Evolutionary conservation across 495 filamentous ascomycete genomes (phyloP).

Genomic region (Penicillium macrosclerotiorum): DNA sequence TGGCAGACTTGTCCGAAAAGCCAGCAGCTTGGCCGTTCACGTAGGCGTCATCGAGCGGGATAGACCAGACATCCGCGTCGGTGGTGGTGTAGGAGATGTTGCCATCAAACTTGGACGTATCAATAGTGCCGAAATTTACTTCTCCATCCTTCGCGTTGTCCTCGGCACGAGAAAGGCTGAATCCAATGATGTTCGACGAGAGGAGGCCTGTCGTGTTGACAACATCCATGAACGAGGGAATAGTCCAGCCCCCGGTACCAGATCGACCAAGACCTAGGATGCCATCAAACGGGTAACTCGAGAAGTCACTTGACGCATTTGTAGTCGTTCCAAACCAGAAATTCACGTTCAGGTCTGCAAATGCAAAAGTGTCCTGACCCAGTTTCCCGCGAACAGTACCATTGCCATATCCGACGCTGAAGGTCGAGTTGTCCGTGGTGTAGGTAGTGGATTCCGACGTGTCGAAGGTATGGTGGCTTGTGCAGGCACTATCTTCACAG

Average conservation of each 20-base stretch:
- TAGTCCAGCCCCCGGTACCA: constrained; percentile 37
- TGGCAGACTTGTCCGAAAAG: constrained; percentile 54
- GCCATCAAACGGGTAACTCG: constrained; percentile 78
- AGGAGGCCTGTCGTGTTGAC: constrained; percentile 58
- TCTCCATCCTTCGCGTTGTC: constrained; percentile 70
- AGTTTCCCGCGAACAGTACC: constrained; percentile 63
- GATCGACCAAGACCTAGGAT: constrained; percentile 72
- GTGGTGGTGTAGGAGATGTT: constrained; percentile 61
- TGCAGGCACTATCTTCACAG: constrained; percentile 62
- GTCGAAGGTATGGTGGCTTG: constrained; percentile 65
- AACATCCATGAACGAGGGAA: constrained; percentile 61
- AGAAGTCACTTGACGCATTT: constrained; percentile 65
- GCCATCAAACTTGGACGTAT: constrained; percentile 63
- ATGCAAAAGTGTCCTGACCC: constrained; percentile 59
- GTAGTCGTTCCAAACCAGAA: constrained; percentile 69
- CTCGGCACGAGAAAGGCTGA: constrained; percentile 61
- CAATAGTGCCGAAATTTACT: constrained; percentile 70
- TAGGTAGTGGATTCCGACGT: constrained; percentile 56
- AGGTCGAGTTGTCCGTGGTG: constrained; percentile 45
- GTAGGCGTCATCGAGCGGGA: constrained; percentile 61
- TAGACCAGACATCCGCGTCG: constrained; percentile 57
- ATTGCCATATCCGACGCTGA: constrained; percentile 64
- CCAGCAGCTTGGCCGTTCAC: constrained; percentile 53
- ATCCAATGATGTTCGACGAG: constrained; percentile 61
- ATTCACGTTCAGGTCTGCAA: constrained; percentile 60